These are phyloP conservation scores for Madurella mycetomatis DNA, from an alignment of 2,329 filamentous ascomycete species.

Conservation along the genomic window DNA sequence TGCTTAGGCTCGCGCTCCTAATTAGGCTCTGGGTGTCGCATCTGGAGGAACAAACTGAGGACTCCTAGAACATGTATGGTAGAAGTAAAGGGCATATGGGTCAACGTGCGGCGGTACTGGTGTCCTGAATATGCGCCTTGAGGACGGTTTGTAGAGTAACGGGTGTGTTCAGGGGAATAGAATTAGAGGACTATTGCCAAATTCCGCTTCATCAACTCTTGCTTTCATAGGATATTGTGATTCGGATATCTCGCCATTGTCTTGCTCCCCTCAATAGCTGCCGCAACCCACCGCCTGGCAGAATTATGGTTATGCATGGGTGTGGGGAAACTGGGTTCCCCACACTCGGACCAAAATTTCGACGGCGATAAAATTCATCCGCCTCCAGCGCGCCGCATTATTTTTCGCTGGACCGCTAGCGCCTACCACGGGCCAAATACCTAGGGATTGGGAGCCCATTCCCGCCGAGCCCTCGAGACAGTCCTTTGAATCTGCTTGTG, in stretches of 20 bases:
- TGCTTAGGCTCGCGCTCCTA: neutral
- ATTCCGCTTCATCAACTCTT: too few species aligned
- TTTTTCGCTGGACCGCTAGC: slow-evolving; percentile 17
- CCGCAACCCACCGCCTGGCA: slow-evolving; percentile 25
- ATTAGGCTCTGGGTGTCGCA: neutral
- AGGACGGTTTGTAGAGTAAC: too few species aligned
- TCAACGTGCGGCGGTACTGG: too few species aligned
- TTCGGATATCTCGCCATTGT: neutral
- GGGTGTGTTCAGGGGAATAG: too few species aligned
- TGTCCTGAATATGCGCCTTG: too few species aligned
- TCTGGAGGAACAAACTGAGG: neutral
- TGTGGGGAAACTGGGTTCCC: slow-evolving; percentile 14
- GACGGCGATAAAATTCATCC: slow-evolving; percentile 28
- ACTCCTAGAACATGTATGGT: too few species aligned
- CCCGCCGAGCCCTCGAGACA: neutral
- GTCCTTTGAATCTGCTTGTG: too few species aligned
- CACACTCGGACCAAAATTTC: slow-evolving; percentile 29
- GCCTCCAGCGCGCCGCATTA: slow-evolving; percentile 20
- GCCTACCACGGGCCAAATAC: neutral
- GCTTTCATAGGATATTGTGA: neutral
- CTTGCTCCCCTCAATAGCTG: neutral
- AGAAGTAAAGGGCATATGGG: too few species aligned
- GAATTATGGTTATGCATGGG: slow-evolving; percentile 16
- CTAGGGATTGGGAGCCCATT: neutral
- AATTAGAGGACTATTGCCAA: too few species aligned